Conservation (phyloP, 306 rosid species). For the Mucuna pruriens region DNA sequence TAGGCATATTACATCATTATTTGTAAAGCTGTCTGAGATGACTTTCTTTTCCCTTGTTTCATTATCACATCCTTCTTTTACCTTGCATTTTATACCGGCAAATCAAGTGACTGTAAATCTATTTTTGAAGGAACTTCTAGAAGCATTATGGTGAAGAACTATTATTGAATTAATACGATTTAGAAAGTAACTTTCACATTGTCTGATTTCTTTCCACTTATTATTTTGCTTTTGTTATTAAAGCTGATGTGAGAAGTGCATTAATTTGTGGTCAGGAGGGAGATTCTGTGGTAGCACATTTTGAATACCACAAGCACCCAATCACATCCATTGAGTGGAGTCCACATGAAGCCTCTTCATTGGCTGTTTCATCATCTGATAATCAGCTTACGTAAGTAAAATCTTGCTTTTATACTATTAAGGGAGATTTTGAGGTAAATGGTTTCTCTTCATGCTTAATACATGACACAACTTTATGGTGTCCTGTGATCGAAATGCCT, state of each 20-base stretch:
- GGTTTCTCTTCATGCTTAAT: background rate
- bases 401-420: background rate
- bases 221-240: slow-evolving; percentile 10
- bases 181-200: background rate
- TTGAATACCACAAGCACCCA: slow-evolving; percentile 84
- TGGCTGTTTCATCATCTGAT: slow-evolving; percentile 90
- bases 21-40: slow-evolving; percentile 2
- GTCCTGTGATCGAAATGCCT: background rate
- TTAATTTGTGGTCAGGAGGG: slow-evolving; percentile 60
- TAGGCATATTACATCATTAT: background rate
- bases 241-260: slow-evolving; percentile 31
- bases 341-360: slow-evolving; percentile 89
- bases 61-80: background rate
- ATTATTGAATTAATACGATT: background rate
- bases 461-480: background rate
- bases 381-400: slow-evolving; percentile 90
- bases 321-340: slow-evolving; percentile 97
- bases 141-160: slow-evolving; percentile 13
- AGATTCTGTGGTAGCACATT: slow-evolving; percentile 87
- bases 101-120: slow-evolving; percentile 23
- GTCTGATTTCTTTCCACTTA: slow-evolving; percentile 14
- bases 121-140: slow-evolving; percentile 9
- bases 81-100: background rate
- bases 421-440: background rate
- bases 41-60: background rate